Conservation (phyloP, 2,329 filamentous ascomycete species). For the Fusarium vanettenii region DNA sequence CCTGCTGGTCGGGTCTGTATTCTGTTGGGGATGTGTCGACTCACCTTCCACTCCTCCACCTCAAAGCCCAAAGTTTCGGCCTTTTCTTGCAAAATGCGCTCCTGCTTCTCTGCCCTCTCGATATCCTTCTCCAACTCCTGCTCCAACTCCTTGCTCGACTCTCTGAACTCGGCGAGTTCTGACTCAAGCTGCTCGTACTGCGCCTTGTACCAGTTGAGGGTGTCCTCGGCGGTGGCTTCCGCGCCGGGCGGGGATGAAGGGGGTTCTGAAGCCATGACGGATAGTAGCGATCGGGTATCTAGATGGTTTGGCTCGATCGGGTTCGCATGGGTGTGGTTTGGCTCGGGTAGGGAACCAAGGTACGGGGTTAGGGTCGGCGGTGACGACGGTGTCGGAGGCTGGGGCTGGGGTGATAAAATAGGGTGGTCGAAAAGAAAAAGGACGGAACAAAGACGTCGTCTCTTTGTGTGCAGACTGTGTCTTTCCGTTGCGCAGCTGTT, state of each 20-base stretch:
- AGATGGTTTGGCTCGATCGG: conserved; percentile 15
- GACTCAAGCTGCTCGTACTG: conserved; percentile 94
- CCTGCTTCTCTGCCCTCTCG: conserved; percentile 93
- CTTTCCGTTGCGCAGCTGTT: conserved; percentile 25
- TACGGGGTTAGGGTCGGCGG: conserved; percentile 23
- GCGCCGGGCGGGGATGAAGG: conserved; percentile 72
- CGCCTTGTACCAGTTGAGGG: conserved; percentile 92
- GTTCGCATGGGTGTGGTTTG: conserved; percentile 30
- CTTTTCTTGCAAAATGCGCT: conserved; percentile 86
- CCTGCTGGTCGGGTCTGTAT: background rate
- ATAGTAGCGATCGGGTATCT: conserved; percentile 20
- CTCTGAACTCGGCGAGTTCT: conserved; percentile 93
- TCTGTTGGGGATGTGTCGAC: conserved; percentile 39
- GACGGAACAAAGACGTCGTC: conserved; percentile 11
- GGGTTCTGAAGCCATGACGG: conserved; percentile 64
- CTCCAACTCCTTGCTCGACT: conserved; percentile 93
- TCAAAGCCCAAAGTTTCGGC: conserved; percentile 87
- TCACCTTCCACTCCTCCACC: conserved; percentile 98
- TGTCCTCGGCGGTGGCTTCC: conserved; percentile 72
- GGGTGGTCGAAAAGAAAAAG: conserved; percentile 19
- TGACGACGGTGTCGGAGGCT: conserved; percentile 11
- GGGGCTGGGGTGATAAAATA: conserved; percentile 1
- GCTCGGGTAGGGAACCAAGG: conserved; percentile 4
- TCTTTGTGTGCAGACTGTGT: conserved; percentile 11
- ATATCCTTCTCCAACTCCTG: conserved; percentile 96